A percentile compares a stretch with the other conserved stretches of the same genome.
Evolutionary conservation across 352 stramenopile species (phyloP).

Genomic region (Globisporangium acanthophoron): DNA sequence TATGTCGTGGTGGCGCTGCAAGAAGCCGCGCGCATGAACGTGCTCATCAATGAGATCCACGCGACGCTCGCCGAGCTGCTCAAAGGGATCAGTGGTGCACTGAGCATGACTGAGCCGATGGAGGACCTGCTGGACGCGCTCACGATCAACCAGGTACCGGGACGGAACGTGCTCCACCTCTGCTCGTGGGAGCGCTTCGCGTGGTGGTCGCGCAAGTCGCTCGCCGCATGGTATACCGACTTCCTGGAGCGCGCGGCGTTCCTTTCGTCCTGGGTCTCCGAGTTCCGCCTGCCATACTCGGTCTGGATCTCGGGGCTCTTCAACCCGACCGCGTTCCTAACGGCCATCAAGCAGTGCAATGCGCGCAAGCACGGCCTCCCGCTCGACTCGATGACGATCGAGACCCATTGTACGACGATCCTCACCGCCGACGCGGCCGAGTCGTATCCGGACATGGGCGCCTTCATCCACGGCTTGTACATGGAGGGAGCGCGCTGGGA

Average conservation of each 20-base stretch:
- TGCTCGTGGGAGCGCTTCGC: constrained; percentile 77
- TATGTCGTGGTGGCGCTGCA: constrained; percentile 83
- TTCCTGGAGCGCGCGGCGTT: constrained; percentile 70
- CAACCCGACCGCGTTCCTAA: constrained; percentile 82
- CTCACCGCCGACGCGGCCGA: constrained; percentile 53
- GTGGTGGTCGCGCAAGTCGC: constrained; percentile 81
- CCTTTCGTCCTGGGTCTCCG: constrained; percentile 56
- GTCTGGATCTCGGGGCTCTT: constrained; percentile 83
- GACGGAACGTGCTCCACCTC: constrained; percentile 60
- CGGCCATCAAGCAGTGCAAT: constrained; percentile 81
- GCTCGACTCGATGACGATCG: constrained; percentile 91
- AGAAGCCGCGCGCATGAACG: constrained; percentile 73
- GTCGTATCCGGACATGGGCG: constrained; percentile 72
- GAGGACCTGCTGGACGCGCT: constrained; percentile 77
- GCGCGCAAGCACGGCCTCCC: constrained; percentile 81
- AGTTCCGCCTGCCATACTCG: constrained; percentile 69
- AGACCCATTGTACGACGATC: constrained; percentile 91
- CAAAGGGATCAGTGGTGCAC: constrained; percentile 77
- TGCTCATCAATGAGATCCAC: constrained; percentile 56
- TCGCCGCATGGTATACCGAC: constrained; percentile 77
- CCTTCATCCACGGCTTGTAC: constrained; percentile 93
- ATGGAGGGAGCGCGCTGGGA: constrained; percentile 94
- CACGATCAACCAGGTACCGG: constrained; percentile 68
- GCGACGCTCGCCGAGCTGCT: constrained; percentile 57
- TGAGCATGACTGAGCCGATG: constrained; percentile 89